phyloP scores from a whole-genome alignment of 805 yeast genomes.

The Candida silvicultrix region DNA sequence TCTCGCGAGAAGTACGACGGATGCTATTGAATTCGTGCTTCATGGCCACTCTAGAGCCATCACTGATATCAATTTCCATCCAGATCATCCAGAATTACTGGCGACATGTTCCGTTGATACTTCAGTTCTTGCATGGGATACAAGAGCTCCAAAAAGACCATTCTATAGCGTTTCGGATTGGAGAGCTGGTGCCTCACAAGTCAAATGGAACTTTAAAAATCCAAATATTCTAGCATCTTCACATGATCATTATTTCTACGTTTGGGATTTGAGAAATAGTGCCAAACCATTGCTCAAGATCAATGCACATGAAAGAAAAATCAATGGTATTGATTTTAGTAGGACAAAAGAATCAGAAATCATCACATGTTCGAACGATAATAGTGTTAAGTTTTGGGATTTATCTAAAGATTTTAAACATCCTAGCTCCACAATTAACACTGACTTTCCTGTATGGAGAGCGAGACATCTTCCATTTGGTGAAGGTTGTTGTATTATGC shows the following conservation, averaged over 20 bases:
- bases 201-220: conserved; percentile 82
- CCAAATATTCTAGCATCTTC: conserved; percentile 77
- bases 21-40: conserved; percentile 79
- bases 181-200: conserved; percentile 92
- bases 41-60: conserved; percentile 93
- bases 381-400: conserved; percentile 81
- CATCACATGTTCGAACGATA: conserved; percentile 83
- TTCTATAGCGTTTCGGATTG: conserved; percentile 83
- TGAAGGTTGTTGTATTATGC: conserved; percentile 81
- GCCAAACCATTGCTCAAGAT: conserved; percentile 65
- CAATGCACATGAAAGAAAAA: conserved; percentile 75
- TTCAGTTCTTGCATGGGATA: conserved; percentile 84
- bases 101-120: conserved; percentile 95
- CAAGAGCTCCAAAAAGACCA: conserved; percentile 73
- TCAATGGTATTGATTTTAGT: conserved; percentile 85
- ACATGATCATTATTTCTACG: conserved; percentile 71
- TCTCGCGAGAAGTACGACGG: conserved; percentile 55
- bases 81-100: conserved; percentile 73
- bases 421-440: conserved; percentile 54
- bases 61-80: conserved; percentile 92
- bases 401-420: conserved; percentile 31
- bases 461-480: conserved; percentile 92
- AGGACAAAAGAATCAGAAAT: conserved; percentile 51
- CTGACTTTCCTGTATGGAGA: conserved; percentile 84
- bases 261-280: conserved; percentile 89